Conservation (phyloP, 495 filamentous ascomycete species). For the Thermochaetoides thermophila region DNA sequence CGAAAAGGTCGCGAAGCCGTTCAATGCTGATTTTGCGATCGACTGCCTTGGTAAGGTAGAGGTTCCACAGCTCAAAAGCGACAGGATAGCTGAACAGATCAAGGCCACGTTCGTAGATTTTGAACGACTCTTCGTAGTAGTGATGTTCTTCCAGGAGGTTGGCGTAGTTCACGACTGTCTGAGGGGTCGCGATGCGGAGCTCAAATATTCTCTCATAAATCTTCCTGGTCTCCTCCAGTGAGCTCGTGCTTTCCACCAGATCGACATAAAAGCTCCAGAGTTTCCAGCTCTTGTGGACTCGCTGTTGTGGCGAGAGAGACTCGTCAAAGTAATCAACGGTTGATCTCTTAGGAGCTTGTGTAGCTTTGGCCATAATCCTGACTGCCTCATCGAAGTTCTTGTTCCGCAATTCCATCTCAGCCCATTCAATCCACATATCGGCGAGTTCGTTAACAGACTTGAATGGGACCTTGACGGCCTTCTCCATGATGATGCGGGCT, state of each 20-base stretch:
- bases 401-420: slow-evolving; percentile 88
- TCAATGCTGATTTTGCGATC: slow-evolving; percentile 93
- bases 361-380: slow-evolving; percentile 91
- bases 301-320: slow-evolving; percentile 79
- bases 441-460: slow-evolving; percentile 90
- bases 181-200: slow-evolving; percentile 90
- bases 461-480: slow-evolving; percentile 93
- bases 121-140: slow-evolving; percentile 96
- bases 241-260: slow-evolving; percentile 85
- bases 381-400: slow-evolving; percentile 94
- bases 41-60: slow-evolving; percentile 94
- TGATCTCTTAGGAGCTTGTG: slow-evolving; percentile 85
- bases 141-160: slow-evolving; percentile 90
- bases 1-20: slow-evolving; percentile 85
- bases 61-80: slow-evolving; percentile 96
- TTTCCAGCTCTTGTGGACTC: slow-evolving; percentile 99
- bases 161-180: slow-evolving; percentile 97
- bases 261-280: slow-evolving; percentile 99
- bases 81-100: slow-evolving; percentile 97
- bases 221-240: slow-evolving; percentile 81
- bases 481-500: slow-evolving; percentile 87
- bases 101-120: slow-evolving; percentile 89
- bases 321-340: slow-evolving; percentile 98
- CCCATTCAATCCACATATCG: slow-evolving; percentile 98
- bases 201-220: slow-evolving; percentile 98